Evolutionary conservation across 495 filamentous ascomycete genomes (phyloP), one percentile per base, ranked within the genome.

Genomic region (Trichoderma orchidacearum): DNA sequence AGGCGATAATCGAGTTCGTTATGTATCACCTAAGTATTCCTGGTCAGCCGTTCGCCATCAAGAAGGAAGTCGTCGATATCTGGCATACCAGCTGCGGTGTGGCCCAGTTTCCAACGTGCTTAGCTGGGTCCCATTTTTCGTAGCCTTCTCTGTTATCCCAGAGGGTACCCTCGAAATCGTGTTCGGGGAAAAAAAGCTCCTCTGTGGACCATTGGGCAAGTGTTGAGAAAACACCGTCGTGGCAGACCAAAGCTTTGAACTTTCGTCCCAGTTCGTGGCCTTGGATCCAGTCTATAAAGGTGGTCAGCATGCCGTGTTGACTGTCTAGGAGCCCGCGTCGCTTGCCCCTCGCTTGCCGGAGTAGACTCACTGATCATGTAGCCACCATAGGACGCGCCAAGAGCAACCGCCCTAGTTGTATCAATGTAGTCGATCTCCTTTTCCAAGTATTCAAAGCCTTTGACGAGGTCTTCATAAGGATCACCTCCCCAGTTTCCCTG

Each of bases 1-100:
- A 97, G 71, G 15, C 92, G 80, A 66, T 95, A 97, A 68, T 97
- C 92, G 18, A 95, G 77, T 63, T 93, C 90, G 65, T 83, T 91
- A 70, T 96, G 92, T 55, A 97, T 91, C 60, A 96, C 79, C 64
- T 79, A 64, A 48, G 21, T 52, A 32, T 2, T 17, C 1, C 11
- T n/a, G 13, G n/a, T 53, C n/a, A 32, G 51, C 15, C 31, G n/a
- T 13, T 11, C 12, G 18, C 7, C 13, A 28, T 28, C 17, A 41
- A 31, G 13, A 34, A n/a, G 1, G 27, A 21, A 25, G 31, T 3
- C 25, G 2, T 28, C 13, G 21, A 21, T 34, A n/a, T 28, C 8
- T 4, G 27, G 60, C 68, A 36, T 54, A 68, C 68, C 58, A 94
- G 73, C 64, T 92, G 82, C 9, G 92, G 92, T 6, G 92, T 97